These are phyloP conservation scores for Breynia disticha DNA, from an alignment of 441 rosid species.

Conservation along the genomic window DNA sequence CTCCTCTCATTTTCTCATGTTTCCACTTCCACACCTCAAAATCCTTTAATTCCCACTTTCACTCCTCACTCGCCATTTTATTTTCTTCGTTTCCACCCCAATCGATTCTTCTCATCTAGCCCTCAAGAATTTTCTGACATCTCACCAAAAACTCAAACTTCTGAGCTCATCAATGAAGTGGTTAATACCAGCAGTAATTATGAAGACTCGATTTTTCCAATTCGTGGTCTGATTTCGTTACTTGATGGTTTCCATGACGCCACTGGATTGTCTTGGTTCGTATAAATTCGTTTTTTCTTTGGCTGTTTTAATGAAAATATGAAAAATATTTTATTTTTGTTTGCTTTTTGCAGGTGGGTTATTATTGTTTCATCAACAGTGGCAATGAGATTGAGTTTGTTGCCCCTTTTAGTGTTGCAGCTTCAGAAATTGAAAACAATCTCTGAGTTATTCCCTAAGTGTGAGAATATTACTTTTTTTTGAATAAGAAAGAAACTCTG, in stretches of 20 bases:
- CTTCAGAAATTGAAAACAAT: conserved; percentile 46
- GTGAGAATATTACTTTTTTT: conserved; percentile 51
- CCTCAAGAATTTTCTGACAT: conserved; percentile 11
- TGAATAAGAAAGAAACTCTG: too few relatives aligned
- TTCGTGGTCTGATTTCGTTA: conserved; percentile 41
- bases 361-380: conserved; percentile 66
- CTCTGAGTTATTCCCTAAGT: conserved; percentile 47
- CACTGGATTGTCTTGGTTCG: conserved; percentile 81
- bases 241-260: conserved; percentile 65
- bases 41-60: neutral
- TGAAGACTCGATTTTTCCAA: conserved; percentile 35
- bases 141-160: neutral
- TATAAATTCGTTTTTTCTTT: neutral
- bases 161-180: conserved; percentile 12
- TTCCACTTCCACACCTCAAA: neutral
- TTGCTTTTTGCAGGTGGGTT: conserved; percentile 58
- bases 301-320: neutral
- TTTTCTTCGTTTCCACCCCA: neutral
- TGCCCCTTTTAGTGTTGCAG: conserved; percentile 62
- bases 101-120: conserved; percentile 11
- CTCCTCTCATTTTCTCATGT: too few relatives aligned
- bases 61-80: neutral
- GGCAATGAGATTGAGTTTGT: conserved; percentile 49
- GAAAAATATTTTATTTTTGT: neutral
- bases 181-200: conserved; percentile 8